Percentiles rank a stretch among this genome's conserved stretches.
phyloP scores from a whole-genome alignment of 495 filamentous ascomycete genomes.

The Neurospora sp. region DNA sequence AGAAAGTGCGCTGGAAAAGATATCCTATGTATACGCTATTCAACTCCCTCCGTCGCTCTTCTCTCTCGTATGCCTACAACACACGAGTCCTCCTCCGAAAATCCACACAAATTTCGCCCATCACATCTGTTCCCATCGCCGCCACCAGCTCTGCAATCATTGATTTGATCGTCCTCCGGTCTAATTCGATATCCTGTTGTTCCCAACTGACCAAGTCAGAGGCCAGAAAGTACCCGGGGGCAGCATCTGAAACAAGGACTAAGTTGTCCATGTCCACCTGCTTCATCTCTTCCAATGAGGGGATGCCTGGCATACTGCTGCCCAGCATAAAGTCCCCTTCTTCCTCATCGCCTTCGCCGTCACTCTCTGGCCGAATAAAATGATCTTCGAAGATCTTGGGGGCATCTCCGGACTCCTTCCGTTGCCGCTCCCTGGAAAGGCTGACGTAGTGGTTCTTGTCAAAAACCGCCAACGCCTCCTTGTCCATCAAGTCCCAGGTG shows the following conservation, averaged over 20 bases:
- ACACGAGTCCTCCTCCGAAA: slow-evolving; percentile 5
- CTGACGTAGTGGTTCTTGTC: slow-evolving; percentile 58
- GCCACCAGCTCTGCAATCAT: slow-evolving; percentile 69
- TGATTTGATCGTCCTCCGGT: slow-evolving; percentile 48
- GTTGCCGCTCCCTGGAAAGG: slow-evolving; percentile 41
- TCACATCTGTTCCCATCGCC: slow-evolving; percentile 58
- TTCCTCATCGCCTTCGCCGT: slow-evolving; percentile 15
- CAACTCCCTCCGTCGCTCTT: background rate
- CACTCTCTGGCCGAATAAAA: background rate
- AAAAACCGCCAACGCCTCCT: slow-evolving; percentile 52
- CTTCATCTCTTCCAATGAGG: slow-evolving; percentile 53
- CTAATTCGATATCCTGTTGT: slow-evolving; percentile 34
- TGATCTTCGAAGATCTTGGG: background rate
- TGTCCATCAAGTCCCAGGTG: slow-evolving; percentile 65
- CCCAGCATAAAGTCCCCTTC: slow-evolving; percentile 51
- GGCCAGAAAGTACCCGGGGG: slow-evolving; percentile 21
- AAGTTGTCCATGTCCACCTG: slow-evolving; percentile 51
- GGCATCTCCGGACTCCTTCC: slow-evolving; percentile 2
- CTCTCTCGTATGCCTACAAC: background rate
- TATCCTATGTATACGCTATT: background rate
- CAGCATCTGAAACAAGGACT: slow-evolving; percentile 22
- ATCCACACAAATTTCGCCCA: slow-evolving; percentile 42
- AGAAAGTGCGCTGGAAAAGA: background rate
- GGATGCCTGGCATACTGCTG: slow-evolving; percentile 66
- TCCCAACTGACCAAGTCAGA: slow-evolving; percentile 59